Percentiles rank a stretch among this genome's conserved stretches.
phyloP scores from a whole-genome alignment of 306 rosid species.

The Fragaria ananassa region DNA sequence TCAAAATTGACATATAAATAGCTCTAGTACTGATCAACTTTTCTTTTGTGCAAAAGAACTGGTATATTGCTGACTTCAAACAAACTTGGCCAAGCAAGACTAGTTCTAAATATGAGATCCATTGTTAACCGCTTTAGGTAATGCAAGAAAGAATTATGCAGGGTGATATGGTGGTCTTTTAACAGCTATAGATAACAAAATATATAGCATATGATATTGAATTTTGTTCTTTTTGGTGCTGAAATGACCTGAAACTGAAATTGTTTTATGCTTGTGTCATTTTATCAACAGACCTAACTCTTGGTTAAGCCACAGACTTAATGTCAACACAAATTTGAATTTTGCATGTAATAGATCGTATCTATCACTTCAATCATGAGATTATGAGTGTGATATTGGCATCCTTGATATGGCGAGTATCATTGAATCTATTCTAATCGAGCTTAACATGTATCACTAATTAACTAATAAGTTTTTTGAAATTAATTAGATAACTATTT shows the following conservation, averaged over 20 bases:
- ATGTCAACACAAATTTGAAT: background rate
- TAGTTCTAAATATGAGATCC: background rate
- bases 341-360: background rate
- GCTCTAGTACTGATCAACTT: background rate
- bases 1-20: background rate
- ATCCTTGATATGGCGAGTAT: background rate
- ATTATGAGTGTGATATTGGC: background rate
- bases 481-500: background rate
- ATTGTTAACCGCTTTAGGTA: background rate
- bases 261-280: background rate
- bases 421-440: background rate
- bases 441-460: background rate
- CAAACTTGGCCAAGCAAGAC: conserved; percentile 13
- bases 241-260: background rate
- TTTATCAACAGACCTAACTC: background rate
- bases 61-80: background rate
- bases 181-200: background rate
- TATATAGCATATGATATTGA: too few species aligned
- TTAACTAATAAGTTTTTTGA: background rate
- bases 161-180: background rate
- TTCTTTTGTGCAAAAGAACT: background rate
- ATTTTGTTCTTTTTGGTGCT: too few species aligned
- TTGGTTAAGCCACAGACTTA: background rate
- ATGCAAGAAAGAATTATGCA: background rate
- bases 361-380: background rate